Conservation (phyloP, 2,329 filamentous ascomycete genomes). For the Aspergillus aculeatus region DNA sequence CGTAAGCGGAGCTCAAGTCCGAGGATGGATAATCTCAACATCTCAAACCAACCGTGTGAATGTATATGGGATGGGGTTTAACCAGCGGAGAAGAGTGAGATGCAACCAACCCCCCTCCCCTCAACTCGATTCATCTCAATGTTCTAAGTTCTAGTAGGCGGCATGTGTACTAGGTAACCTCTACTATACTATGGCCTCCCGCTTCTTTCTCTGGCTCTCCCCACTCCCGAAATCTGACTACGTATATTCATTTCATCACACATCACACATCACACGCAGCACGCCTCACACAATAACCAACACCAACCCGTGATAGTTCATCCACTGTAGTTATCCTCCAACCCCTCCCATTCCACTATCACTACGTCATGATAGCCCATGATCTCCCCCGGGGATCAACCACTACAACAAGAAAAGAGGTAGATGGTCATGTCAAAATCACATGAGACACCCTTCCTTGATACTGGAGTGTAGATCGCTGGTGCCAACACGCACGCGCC, state of each 20-base stretch:
- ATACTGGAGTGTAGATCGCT: slow-evolving; percentile 51
- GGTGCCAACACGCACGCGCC: slow-evolving; percentile 42
- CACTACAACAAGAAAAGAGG: too few relatives aligned
- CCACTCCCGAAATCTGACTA: not conserved
- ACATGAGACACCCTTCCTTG: slow-evolving; percentile 52
- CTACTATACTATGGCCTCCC: not conserved
- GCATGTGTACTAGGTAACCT: not conserved
- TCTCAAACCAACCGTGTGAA: too few relatives aligned
- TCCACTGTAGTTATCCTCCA: too few relatives aligned
- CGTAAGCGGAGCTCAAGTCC: not conserved
- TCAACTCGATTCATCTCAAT: not conserved
- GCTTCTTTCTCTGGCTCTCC: not conserved
- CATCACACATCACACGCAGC: not conserved
- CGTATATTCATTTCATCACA: not conserved
- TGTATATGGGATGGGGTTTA: too few relatives aligned
- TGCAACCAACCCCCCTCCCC: too few relatives aligned
- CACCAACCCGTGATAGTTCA: too few relatives aligned
- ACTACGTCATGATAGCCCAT: not conserved
- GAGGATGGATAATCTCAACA: not conserved
- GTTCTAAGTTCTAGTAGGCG: not conserved
- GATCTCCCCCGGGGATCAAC: too few relatives aligned
- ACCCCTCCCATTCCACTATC: too few relatives aligned
- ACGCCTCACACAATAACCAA: not conserved
- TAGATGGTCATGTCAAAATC: not conserved
- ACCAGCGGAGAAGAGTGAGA: too few relatives aligned